phyloP scores from a whole-genome alignment of 2,329 filamentous ascomycete species.

The Dactylella cylindrospora region DNA sequence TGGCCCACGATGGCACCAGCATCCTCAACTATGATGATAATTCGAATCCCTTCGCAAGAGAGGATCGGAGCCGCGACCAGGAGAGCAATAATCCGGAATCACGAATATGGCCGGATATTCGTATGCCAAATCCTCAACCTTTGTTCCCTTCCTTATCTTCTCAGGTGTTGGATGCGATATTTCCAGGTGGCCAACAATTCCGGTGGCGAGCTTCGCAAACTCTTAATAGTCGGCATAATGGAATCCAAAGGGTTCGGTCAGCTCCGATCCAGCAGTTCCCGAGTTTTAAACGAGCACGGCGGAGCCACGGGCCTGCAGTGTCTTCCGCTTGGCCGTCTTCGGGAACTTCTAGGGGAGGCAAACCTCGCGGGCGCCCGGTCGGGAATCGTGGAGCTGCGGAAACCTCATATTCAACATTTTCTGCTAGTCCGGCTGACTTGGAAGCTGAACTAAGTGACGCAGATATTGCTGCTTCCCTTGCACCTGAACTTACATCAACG shows the following conservation, averaged over 20 bases:
- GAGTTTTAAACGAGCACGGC: conserved; percentile 53
- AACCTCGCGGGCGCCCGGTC: conserved; percentile 73
- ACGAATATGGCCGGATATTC: conserved; percentile 30
- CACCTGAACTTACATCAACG: conserved; percentile 15
- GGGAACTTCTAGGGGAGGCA: conserved; percentile 62
- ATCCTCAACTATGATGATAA: conserved; percentile 59
- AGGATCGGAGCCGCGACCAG: conserved; percentile 26
- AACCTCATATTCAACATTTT: conserved; percentile 61
- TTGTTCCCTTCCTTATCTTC: conserved; percentile 33
- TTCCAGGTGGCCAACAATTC: conserved; percentile 50
- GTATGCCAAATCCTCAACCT: conserved; percentile 21
- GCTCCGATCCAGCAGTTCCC: conserved; percentile 23
- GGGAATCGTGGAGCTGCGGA: conserved; percentile 28
- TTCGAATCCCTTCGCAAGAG: conserved; percentile 54
- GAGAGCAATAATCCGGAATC: conserved; percentile 21
- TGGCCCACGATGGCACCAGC: conserved; percentile 51
- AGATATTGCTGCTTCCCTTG: conserved; percentile 26
- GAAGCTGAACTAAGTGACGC: conserved; percentile 31
- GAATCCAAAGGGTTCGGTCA: conserved; percentile 19
- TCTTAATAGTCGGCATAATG: background rate
- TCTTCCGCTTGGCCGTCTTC: conserved; percentile 84
- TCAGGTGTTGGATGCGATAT: conserved; percentile 40
- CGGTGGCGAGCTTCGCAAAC: conserved; percentile 52
- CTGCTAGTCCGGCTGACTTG: conserved; percentile 58
- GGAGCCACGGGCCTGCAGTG: conserved; percentile 79